These are phyloP conservation scores for Sphagnum contortum DNA, from an alignment of 225 moss, liverwort and hornwort species.

Conservation along the genomic window DNA sequence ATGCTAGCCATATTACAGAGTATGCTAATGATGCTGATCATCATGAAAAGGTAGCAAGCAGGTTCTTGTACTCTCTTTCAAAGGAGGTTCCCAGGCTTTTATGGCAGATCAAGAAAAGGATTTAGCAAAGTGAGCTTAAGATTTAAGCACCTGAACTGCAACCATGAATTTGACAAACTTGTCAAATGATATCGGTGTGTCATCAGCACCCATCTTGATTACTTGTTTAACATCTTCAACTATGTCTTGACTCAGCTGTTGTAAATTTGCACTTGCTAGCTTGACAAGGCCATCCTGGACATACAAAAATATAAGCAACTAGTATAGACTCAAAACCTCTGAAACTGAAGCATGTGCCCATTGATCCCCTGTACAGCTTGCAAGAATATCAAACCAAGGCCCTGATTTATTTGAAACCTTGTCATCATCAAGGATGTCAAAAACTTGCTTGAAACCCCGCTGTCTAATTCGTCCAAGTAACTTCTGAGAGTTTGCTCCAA, in stretches of 20 bases:
- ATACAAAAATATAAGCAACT: too few species aligned
- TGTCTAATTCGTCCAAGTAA: constrained; percentile 57
- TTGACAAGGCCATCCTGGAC: constrained; percentile 66
- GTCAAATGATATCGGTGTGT: constrained; percentile 42
- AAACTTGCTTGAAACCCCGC: constrained; percentile 70
- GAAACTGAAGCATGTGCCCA: too few species aligned
- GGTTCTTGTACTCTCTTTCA: too few species aligned
- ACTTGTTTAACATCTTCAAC: constrained; percentile 61
- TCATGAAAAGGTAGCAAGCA: too few species aligned
- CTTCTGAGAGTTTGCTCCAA: constrained; percentile 77
- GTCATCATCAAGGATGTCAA: constrained; percentile 75
- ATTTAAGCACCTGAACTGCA: constrained; percentile 35
- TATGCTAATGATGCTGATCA: too few species aligned
- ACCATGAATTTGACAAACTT: constrained; percentile 60
- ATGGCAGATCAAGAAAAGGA: too few species aligned
- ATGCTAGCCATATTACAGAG: too few species aligned
- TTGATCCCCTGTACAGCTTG: too few species aligned
- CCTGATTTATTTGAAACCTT: constrained; percentile 31
- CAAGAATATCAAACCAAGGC: too few species aligned
- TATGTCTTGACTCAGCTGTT: constrained; percentile 42
- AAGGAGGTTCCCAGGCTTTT: too few species aligned
- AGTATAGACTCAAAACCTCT: too few species aligned
- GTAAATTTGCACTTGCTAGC: constrained; percentile 58
- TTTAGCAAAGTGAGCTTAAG: too few species aligned
- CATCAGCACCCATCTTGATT: constrained; percentile 42